Evolutionary conservation across 2,329 filamentous ascomycete genomes (phyloP), one percentile per base, ranked within the genome.

Genomic region (Colletotrichum echinochloae): DNA sequence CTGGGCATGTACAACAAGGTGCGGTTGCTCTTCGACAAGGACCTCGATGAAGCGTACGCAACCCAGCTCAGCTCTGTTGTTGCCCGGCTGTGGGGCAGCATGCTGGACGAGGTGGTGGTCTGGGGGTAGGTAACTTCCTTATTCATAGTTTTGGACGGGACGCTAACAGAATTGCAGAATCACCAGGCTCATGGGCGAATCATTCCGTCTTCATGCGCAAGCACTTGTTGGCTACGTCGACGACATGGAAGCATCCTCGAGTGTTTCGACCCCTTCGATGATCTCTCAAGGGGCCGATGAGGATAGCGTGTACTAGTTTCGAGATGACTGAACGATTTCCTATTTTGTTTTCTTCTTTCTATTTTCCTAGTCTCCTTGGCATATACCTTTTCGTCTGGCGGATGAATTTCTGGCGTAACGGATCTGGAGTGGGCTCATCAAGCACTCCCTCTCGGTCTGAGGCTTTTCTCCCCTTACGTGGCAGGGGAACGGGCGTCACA

Each of bases 21-120:
- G 72, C 92, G 94, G 75, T 91, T 91, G 80, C 86, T 98, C 76
- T 97, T 97, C 78, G 94, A 96, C 76, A 95, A 97, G 78, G 95
- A 98, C 78, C 90, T 93, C 64, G 92, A 95, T 70, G 93, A 97
- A 77, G 87, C 90, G 30, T 94, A 94, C 80, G 92, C 91, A 74
- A 87, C 90, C 62, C 95, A 97, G 80, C 86, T 99, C 75, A 98
- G 95, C 85, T 96, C 95, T n/a, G 94, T 94, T 62, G 95, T 99
- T 52, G 95, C 95, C 73, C 91, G 94, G 77, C 90, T 98, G 55
- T 99, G 96, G 96, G 96, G 95, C 76, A 95, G 94, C 74, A 98
- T 98, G 92, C 91, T 98, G 74, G 96, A 98, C 79, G 96, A 98
- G 83, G 96, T 98, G 73, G 95, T 98, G 75, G 96, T 99, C 72